Conservation (phyloP, 495 filamentous ascomycete genomes). For the Neohortaea acidophila region DNA sequence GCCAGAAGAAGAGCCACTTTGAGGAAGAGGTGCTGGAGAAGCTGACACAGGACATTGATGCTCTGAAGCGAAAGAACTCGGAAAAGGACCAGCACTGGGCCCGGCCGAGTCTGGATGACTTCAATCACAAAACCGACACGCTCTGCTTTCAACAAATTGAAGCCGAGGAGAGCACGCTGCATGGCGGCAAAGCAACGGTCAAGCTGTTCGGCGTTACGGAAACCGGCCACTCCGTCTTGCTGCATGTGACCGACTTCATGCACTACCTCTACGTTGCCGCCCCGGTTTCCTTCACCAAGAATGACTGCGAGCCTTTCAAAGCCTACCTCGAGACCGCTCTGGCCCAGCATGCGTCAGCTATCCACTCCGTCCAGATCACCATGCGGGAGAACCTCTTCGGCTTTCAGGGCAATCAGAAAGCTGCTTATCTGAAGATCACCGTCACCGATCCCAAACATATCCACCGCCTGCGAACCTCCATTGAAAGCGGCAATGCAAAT, state of each 20-base stretch:
- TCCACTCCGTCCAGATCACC: slow-evolving; percentile 61
- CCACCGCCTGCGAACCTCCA: slow-evolving; percentile 47
- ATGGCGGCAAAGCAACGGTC: slow-evolving; percentile 56
- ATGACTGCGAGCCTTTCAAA: slow-evolving; percentile 62
- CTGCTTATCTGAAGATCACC: slow-evolving; percentile 81
- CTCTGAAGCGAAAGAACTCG: slow-evolving; percentile 64
- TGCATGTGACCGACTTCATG: slow-evolving; percentile 90
- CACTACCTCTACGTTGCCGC: slow-evolving; percentile 94
- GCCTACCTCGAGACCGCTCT: slow-evolving; percentile 62
- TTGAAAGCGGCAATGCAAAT: slow-evolving; percentile 66
- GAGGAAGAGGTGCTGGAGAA: slow-evolving; percentile 89
- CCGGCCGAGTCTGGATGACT: slow-evolving; percentile 57
- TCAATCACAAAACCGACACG: slow-evolving; percentile 52
- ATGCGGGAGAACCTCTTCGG: slow-evolving; percentile 80
- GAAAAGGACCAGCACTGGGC: slow-evolving; percentile 94
- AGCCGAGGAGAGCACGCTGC: slow-evolving; percentile 68
- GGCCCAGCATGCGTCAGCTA: slow-evolving; percentile 43
- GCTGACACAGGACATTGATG: slow-evolving; percentile 78
- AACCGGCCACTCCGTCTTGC: slow-evolving; percentile 82
- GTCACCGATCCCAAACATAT: slow-evolving; percentile 78
- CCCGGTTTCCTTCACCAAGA: slow-evolving; percentile 59
- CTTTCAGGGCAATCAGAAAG: slow-evolving; percentile 83
- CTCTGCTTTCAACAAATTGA: slow-evolving; percentile 93
- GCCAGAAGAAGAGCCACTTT: slow-evolving; percentile 79
- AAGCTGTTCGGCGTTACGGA: slow-evolving; percentile 97